Conservation (phyloP, 805 yeast genomes). For the Kodamaea neixiangensis region DNA sequence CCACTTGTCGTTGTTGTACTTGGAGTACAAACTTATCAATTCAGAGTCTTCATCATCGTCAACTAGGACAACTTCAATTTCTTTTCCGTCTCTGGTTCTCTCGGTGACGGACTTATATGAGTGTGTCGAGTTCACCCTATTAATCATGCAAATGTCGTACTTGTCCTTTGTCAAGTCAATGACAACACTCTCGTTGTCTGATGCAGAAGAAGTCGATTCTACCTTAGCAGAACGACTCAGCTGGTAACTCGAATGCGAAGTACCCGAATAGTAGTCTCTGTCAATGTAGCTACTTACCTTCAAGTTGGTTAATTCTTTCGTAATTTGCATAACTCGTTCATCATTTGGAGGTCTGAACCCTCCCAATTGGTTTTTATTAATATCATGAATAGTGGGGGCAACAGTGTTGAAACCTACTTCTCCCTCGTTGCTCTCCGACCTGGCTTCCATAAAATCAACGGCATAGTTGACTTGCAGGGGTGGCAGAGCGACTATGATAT, state of each 20-base stretch:
- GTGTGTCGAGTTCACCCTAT: conserved; percentile 34
- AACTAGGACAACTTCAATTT: conserved; percentile 45
- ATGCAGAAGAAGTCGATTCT: conserved; percentile 27
- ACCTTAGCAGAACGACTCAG: conserved; percentile 30
- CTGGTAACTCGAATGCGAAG: conserved; percentile 28
- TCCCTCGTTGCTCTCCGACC: conserved; percentile 9
- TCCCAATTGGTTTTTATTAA: conserved; percentile 10
- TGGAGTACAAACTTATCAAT: conserved; percentile 43
- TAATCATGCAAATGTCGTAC: conserved; percentile 39
- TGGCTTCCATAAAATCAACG: conserved; percentile 42
- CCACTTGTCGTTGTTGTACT: conserved; percentile 32
- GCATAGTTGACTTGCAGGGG: conserved; percentile 38
- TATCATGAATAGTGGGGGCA: conserved; percentile 15
- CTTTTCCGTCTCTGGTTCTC: conserved; percentile 36
- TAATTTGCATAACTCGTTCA: conserved; percentile 9
- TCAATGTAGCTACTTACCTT: conserved; percentile 9
- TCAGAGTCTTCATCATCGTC: conserved; percentile 38
- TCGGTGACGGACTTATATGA: conserved; percentile 45
- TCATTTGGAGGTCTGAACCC: conserved; percentile 10
- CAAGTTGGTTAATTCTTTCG: conserved; percentile 11
- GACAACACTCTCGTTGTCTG: conserved; percentile 40
- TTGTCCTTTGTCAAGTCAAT: conserved; percentile 45
- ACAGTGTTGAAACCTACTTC: conserved; percentile 6
- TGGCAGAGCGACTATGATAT: conserved; percentile 39
- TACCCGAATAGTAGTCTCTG: conserved; percentile 9